Evolutionary conservation across 1,284 basidiomycete genomes (phyloP).

Genomic region (Stereum hirsutum): DNA sequence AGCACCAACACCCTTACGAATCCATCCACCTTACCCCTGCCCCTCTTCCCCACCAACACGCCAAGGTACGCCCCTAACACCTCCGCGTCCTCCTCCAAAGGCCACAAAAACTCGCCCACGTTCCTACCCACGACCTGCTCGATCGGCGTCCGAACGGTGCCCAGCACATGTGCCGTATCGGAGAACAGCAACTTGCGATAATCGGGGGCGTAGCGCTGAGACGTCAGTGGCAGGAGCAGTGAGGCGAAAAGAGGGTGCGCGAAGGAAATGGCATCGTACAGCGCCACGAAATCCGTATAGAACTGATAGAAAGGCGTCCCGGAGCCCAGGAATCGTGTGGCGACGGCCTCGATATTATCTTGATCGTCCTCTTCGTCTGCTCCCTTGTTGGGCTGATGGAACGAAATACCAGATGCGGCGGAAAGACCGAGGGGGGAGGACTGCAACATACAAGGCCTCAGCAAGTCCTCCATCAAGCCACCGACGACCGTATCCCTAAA

Average conservation of each 20-base stretch:
- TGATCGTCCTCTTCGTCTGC: slow-evolving; percentile 5
- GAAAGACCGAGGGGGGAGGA: slow-evolving; percentile 11
- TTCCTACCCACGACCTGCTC: slow-evolving; percentile 38
- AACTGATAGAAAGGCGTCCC: slow-evolving; percentile 86
- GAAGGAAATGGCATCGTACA: slow-evolving; percentile 91
- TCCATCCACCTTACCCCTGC: slow-evolving; percentile 34
- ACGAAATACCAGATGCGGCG: slow-evolving; percentile 11
- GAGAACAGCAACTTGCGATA: slow-evolving; percentile 83
- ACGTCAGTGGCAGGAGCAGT: slow-evolving; percentile 69
- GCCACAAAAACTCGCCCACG: slow-evolving; percentile 59
- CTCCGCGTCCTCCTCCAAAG: slow-evolving; percentile 58
- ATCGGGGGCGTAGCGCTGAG: slow-evolving; percentile 73
- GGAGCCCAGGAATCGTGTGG: slow-evolving; percentile 53
- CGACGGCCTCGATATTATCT: slow-evolving; percentile 48
- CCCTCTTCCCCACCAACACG: slow-evolving; percentile 28
- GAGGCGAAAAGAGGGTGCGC: slow-evolving; percentile 70
- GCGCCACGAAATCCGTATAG: slow-evolving; percentile 84
- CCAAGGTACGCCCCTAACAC: slow-evolving; percentile 57
- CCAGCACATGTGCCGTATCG: slow-evolving; percentile 59
- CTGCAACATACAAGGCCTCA: slow-evolving; percentile 43
- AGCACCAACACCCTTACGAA: slow-evolving; percentile 68
- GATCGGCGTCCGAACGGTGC: slow-evolving; percentile 42
- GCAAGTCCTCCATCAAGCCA: slow-evolving; percentile 46
- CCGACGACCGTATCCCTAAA: slow-evolving; percentile 60
- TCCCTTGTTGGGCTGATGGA: neutral